Evolutionary conservation across 495 filamentous ascomycete species (phyloP).

Genomic region (Penicillium robsamsonii): DNA sequence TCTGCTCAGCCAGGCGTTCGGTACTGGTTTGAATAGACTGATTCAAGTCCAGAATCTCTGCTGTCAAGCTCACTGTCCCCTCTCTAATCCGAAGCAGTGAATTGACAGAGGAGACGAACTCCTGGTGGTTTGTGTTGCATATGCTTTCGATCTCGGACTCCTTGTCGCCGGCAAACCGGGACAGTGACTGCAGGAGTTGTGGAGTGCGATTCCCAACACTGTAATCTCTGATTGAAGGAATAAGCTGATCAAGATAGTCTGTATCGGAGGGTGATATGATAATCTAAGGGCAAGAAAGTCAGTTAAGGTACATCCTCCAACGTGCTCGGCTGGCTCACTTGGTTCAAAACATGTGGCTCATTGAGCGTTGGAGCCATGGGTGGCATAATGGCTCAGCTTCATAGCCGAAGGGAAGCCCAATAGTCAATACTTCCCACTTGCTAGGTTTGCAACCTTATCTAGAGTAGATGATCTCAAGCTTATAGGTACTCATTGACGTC

Average conservation of each 20-base stretch:
- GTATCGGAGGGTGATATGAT: slow-evolving; percentile 86
- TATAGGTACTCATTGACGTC: slow-evolving; percentile 1
- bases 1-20: slow-evolving; percentile 90
- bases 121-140: slow-evolving; percentile 92
- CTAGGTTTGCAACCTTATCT: not conserved
- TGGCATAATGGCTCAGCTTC: slow-evolving; percentile 13
- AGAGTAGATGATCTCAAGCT: not conserved
- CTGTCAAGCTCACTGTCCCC: slow-evolving; percentile 79
- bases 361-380: slow-evolving; percentile 35
- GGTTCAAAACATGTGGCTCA: slow-evolving; percentile 45
- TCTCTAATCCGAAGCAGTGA: slow-evolving; percentile 87
- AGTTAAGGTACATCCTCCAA: not conserved
- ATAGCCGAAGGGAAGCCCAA: slow-evolving; percentile 38
- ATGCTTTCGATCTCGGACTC: slow-evolving; percentile 93
- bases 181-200: slow-evolving; percentile 73
- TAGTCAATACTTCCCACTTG: not conserved
- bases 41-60: slow-evolving; percentile 89
- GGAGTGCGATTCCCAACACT: slow-evolving; percentile 69
- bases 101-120: slow-evolving; percentile 90
- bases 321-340: slow-evolving; percentile 25
- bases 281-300: slow-evolving; percentile 56
- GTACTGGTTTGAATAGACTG: slow-evolving; percentile 95
- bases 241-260: slow-evolving; percentile 93
- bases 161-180: slow-evolving; percentile 76
- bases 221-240: slow-evolving; percentile 88